Conservation (phyloP, 192 early-diverging fungal genomes). For the Geranomyces michiganensis region DNA sequence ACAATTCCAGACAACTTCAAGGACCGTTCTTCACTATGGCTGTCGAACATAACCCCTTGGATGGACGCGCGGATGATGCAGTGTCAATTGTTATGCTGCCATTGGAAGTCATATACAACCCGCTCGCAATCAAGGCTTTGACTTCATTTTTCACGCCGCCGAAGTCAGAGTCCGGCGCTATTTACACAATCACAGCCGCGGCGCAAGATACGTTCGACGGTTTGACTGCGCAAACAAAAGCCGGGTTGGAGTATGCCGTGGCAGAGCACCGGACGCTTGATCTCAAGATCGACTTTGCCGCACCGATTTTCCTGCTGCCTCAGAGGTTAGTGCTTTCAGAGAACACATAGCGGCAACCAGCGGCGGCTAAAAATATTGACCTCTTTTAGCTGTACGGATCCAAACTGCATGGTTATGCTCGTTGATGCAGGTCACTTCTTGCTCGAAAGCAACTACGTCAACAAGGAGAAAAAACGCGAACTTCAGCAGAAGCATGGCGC, state of each 20-base stretch:
- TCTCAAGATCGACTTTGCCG: conserved; percentile 92
- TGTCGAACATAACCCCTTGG: conserved; percentile 90
- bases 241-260: conserved; percentile 82
- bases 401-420: conserved; percentile 63
- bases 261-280: conserved; percentile 89
- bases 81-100: conserved; percentile 83
- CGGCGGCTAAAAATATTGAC: not conserved
- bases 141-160: conserved; percentile 84
- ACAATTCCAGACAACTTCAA: conserved; percentile 25
- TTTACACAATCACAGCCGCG: conserved; percentile 46
- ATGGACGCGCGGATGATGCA: conserved; percentile 84
- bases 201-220: conserved; percentile 88
- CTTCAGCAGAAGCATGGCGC: conserved; percentile 70
- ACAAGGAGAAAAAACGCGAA: conserved; percentile 64
- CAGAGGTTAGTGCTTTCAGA: conserved; percentile 36
- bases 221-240: conserved; percentile 84
- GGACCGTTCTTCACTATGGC: conserved; percentile 69
- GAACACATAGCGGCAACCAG: not conserved
- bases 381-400: conserved; percentile 10
- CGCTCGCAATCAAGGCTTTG: conserved; percentile 70
- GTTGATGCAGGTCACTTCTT: conserved; percentile 92
- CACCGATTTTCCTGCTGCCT: conserved; percentile 92
- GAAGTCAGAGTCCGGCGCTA: conserved; percentile 70
- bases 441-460: conserved; percentile 82
- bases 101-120: conserved; percentile 89